Evolutionary conservation across 495 filamentous ascomycete species (phyloP), one percentile per base, ranked within the genome.

Genomic region (Jackrogersella minutella): DNA sequence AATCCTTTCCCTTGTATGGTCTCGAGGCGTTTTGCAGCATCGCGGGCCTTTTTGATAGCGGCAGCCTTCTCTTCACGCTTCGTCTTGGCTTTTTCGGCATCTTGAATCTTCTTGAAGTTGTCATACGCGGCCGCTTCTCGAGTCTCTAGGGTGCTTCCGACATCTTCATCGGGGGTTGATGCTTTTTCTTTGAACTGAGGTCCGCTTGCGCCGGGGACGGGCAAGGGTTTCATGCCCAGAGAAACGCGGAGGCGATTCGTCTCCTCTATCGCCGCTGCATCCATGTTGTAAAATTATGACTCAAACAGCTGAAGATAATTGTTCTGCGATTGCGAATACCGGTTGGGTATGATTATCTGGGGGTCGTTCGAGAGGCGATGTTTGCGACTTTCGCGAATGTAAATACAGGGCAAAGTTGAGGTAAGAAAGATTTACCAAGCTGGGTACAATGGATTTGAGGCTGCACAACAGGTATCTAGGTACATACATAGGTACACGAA

Each of bases 161-260:
- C 79, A 63, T 91, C 89, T 56, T 88, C 87, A 31, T 77, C 74
- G 33, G 66, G 56, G 5, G 71, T 58, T 1, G 74, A 64, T 0
- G 72, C 59, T 26, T 73, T 64, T 33, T 80, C 74, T 60, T 72
- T 68, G 40, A 73, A 64, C 34, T 69, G 47, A 58, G 75, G 70
- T 33, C 80, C 84, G 24, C 81, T 80, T 55, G 78, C 78, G 51
- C 91, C 89, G 17, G 91, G 90, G 7, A 96, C 91, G 46, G 93
- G 93, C 66, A 99, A 82, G 30, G 93, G 94, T 71, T 93, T 92
- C 80, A 97, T 88, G 61, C 95, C 95, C 67, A 97, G 84, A 34
- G 92, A 91, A 62, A 88, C 84, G 40, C 95, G 93, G 67, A 97
- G 88, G 73, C 93, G 91, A 83, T 99, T 99, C 44, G 92, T 91